Evolutionary conservation across 768 basidiomycete species (phyloP), one percentile per base, ranked within the genome.

Genomic region (Pulveroboletus sp.): DNA sequence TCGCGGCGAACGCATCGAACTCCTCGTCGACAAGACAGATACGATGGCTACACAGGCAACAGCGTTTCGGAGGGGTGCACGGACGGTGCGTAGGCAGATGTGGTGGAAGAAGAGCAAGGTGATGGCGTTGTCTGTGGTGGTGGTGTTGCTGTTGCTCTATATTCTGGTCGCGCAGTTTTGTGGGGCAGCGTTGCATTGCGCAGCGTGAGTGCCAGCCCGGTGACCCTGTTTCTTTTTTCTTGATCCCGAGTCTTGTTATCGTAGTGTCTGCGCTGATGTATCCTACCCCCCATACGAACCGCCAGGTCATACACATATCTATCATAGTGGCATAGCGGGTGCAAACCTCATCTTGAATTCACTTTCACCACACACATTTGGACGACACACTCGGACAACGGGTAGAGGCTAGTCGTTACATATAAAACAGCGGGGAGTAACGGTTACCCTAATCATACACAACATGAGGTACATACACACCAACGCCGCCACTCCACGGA

Each of bases 1-100:
- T 45, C 78, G 97, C 32, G 97, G 97, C 20, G 97, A 99, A 69
- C 78, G 97, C 45, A 91, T 99, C 57, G 95, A 97, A 66, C 76
- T 97, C 16, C 78, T 99, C 43, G 90, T 98, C 25, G 93, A 97
- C 73, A 97, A 97, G 77, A 99, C 97, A 24, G 94, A 97, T 64
- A 87, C 78, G 46, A 90, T 99, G 84, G 88, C 90, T 7, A 87
- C 84, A 10, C 94, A 98, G 68, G 93, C 95, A 5, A 90, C 90
- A 4, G 92, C 91, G 7, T 99, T 99, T 72, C 73, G 92, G 39
- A 73, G 94, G 43, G 94, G 94, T 6, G 94, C 94, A 14, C 75
- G 91, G 36, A 83, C 76, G n/a, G 84, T 86, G 19, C 72, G 91
- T 34, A 75, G 89, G 49, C 81, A 90, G 65, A 90, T 91, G 87